These are phyloP conservation scores for Fonsecaea nubica DNA, from an alignment of 2,329 filamentous ascomycete genomes.

Conservation along the genomic window DNA sequence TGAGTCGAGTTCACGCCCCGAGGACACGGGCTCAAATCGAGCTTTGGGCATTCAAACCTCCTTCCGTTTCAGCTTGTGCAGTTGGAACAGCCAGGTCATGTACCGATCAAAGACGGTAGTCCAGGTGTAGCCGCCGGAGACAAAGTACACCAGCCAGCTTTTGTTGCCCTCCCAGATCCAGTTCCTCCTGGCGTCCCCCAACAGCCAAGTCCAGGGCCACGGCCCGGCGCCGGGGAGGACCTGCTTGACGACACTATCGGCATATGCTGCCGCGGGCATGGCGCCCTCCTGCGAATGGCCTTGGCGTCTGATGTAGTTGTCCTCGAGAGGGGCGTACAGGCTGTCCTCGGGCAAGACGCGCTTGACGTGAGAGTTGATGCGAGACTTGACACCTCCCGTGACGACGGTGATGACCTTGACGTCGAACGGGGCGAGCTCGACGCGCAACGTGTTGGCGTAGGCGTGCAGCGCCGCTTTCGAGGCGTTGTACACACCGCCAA, in stretches of 20 bases:
- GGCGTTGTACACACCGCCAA: constrained; percentile 58
- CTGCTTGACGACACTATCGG: constrained; percentile 36
- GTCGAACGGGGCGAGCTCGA: constrained; percentile 49
- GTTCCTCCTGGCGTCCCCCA: constrained; percentile 33
- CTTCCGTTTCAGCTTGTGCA: constrained; percentile 29
- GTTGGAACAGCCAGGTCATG: constrained; percentile 29
- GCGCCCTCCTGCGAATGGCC: constrained; percentile 36
- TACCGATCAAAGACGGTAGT: constrained; percentile 32
- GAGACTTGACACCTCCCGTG: constrained; percentile 66
- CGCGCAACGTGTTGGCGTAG: constrained; percentile 64
- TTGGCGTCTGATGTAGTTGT: constrained; percentile 33
- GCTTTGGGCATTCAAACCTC: not conserved
- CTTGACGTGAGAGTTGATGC: constrained; percentile 49
- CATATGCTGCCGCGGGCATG: constrained; percentile 34
- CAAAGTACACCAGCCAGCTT: constrained; percentile 35
- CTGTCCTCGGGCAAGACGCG: constrained; percentile 32
- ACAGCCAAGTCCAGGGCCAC: constrained; percentile 37
- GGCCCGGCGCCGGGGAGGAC: constrained; percentile 35
- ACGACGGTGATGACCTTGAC: constrained; percentile 61
- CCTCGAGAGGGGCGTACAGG: constrained; percentile 29
- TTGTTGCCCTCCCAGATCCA: constrained; percentile 38
- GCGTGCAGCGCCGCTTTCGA: constrained; percentile 66
- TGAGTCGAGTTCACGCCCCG: too few species aligned
- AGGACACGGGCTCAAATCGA: not conserved
- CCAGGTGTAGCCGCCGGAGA: constrained; percentile 34